A percentile compares a stretch with the other conserved stretches of the same genome.
phyloP scores from a whole-genome alignment of 2,329 filamentous ascomycete genomes.

The Emmonsiellopsis sp. region DNA sequence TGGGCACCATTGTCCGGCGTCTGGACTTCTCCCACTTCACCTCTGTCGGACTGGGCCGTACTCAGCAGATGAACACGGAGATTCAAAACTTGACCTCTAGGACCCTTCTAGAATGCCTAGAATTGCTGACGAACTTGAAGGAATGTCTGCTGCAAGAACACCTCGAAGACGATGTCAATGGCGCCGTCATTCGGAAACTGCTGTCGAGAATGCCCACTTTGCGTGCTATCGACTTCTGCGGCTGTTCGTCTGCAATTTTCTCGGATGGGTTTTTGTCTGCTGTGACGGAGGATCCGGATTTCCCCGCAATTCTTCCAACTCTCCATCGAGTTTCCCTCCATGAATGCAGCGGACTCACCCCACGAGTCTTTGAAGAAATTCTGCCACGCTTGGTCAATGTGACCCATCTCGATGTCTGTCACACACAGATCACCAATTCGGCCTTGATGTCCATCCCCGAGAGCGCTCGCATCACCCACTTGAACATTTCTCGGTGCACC shows the following conservation, averaged over 20 bases:
- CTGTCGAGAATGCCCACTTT: slow-evolving; percentile 57
- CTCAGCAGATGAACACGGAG: slow-evolving; percentile 62
- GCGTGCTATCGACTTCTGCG: slow-evolving; percentile 65
- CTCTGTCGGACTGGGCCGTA: slow-evolving; percentile 65
- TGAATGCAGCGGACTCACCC: slow-evolving; percentile 63
- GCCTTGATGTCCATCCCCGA: slow-evolving; percentile 61
- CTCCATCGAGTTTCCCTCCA: slow-evolving; percentile 65
- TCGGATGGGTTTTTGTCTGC: slow-evolving; percentile 53
- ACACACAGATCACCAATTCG: slow-evolving; percentile 63
- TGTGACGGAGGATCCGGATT: slow-evolving; percentile 35
- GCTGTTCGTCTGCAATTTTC: slow-evolving; percentile 60
- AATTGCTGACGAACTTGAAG: slow-evolving; percentile 61
- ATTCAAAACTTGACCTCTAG: slow-evolving; percentile 67
- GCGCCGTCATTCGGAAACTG: slow-evolving; percentile 59
- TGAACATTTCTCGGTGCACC: slow-evolving; percentile 69
- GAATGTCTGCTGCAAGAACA: slow-evolving; percentile 77
- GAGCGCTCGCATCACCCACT: slow-evolving; percentile 64
- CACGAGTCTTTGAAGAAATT: slow-evolving; percentile 57
- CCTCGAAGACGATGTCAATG: slow-evolving; percentile 63
- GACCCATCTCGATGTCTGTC: slow-evolving; percentile 71
- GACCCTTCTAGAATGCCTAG: slow-evolving; percentile 61
- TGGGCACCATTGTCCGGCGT: slow-evolving; percentile 67
- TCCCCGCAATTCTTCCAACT: slow-evolving; percentile 45
- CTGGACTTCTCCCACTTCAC: slow-evolving; percentile 83
- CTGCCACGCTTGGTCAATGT: slow-evolving; percentile 60